A percentile compares a stretch with the other conserved stretches of the same genome.
phyloP scores from a whole-genome alignment of 306 rosid species.

The Trifolium pratense region DNA sequence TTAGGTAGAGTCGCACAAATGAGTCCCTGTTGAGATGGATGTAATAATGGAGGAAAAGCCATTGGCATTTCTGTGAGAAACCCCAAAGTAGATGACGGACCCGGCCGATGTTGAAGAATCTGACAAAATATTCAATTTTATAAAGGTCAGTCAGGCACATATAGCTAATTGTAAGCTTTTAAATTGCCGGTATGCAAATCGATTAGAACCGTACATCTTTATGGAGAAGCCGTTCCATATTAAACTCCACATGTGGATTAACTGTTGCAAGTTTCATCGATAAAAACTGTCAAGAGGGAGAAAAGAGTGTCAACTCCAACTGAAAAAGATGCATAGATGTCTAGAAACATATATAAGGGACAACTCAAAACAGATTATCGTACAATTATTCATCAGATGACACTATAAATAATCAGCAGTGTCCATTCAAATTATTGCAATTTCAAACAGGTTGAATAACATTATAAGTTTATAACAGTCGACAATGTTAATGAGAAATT shows the following conservation, averaged over 20 bases:
- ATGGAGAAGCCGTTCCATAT: background rate
- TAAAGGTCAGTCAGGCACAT: background rate
- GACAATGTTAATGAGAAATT: background rate
- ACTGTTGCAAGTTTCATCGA: slow-evolving; percentile 24
- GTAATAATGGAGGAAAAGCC: slow-evolving; percentile 13
- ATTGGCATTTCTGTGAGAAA: slow-evolving; percentile 8
- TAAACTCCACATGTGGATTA: background rate
- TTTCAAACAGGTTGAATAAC: background rate
- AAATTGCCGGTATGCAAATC: background rate
- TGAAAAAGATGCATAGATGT: background rate
- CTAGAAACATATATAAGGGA: background rate
- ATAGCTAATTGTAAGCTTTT: background rate
- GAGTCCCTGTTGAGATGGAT: background rate
- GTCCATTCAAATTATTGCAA: background rate
- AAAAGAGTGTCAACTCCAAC: slow-evolving; percentile 8
- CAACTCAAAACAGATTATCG: background rate
- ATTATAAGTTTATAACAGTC: background rate
- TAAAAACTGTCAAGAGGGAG: slow-evolving; percentile 11
- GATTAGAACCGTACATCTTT: background rate
- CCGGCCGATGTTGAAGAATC: slow-evolving; percentile 7
- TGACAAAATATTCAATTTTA: slow-evolving; percentile 4
- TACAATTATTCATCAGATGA: background rate
- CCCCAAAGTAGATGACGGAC: background rate
- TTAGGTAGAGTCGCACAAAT: background rate
- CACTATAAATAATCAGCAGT: no score